Evolutionary conservation across 139 green algal genomes (phyloP), one percentile per base, ranked within the genome.

Genomic region (Nannochloris sp.): DNA sequence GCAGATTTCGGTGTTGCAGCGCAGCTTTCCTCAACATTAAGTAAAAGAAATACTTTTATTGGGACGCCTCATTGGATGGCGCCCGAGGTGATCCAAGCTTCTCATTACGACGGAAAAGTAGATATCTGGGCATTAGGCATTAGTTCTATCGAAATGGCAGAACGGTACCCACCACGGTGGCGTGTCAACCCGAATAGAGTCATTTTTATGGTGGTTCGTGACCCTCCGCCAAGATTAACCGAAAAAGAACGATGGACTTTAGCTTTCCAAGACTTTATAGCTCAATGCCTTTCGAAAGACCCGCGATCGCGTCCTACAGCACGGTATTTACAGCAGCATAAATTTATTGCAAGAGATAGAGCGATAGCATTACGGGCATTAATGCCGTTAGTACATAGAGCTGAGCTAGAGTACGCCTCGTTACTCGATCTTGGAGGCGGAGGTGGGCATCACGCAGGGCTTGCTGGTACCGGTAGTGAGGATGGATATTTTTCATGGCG

Each of bases 51-150:
- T 72, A 96, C 90, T n/a, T 97, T 96, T 78, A 96, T 97, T 34
- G 91, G 91, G 27, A 97, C 91, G 4, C 91, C 91, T 13, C 91
- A 97, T 83, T 97, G 91, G 90, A 97, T 97, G 91, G 89, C 91
- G 4, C 91, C 91, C 0, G 91, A 97, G 72, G 87, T 97, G 65
- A 95, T 97, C 32, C 83, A 92, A 67, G 86, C 92, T 62, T 85
- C 68, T 55, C 68, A 85, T 44, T 97, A 97, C 64, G 89, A 96
- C 46, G 87, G 89, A 62, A 96, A 96, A 82, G 90, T 97, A 31
- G 91, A 97, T 67, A 79, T 97, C 27, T 97, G 91, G 91, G 89
- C 87, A 8, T 74, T 97, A 68, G 91, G 91, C 61, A 92, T 95
- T 70, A 87, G 55, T 27, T 85, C 84, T 2, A 95, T 97, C 3